Evolutionary conservation across 768 basidiomycete species (phyloP).

Genomic region (Strobilomyces dryophilus): DNA sequence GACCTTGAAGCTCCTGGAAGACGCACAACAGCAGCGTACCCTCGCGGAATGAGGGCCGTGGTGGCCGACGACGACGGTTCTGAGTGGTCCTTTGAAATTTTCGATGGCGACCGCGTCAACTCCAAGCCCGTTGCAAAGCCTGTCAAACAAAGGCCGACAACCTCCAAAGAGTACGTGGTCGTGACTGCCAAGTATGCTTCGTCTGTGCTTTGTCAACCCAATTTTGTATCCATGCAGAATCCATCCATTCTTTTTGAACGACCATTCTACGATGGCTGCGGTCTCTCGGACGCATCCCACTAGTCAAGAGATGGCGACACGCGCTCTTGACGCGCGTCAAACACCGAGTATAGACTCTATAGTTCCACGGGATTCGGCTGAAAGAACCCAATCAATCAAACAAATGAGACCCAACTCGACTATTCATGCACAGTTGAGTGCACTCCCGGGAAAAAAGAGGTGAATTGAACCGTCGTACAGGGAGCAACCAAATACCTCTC

Average conservation of each 20-base stretch:
- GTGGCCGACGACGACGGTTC: conserved; percentile 16
- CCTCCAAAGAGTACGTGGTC: conserved; percentile 14
- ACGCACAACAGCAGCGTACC: not conserved
- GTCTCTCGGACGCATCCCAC: not conserved
- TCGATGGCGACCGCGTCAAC: conserved; percentile 23
- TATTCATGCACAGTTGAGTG: conserved; percentile 12
- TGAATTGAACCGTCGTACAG: conserved; percentile 1
- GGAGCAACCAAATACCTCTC: not conserved
- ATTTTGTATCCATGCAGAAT: conserved; percentile 9
- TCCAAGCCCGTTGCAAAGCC: conserved; percentile 6
- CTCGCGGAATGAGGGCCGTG: conserved; percentile 13
- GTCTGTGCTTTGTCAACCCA: conserved; percentile 8
- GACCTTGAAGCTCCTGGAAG: not conserved
- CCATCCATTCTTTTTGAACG: conserved; percentile 15
- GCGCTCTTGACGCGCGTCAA: not conserved
- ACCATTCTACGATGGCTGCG: conserved; percentile 10
- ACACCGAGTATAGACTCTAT: not conserved
- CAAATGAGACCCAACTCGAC: not conserved
- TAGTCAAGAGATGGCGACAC: not conserved
- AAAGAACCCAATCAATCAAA: not conserved
- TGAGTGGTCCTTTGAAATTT: conserved; percentile 32
- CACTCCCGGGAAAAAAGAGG: not conserved
- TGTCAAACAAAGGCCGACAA: conserved; percentile 19
- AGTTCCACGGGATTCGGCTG: not conserved
- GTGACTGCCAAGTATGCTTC: conserved; percentile 9